Evolutionary conservation across 2,329 filamentous ascomycete species (phyloP), one percentile per base, ranked within the genome.

Genomic region (Cercospora canescens): DNA sequence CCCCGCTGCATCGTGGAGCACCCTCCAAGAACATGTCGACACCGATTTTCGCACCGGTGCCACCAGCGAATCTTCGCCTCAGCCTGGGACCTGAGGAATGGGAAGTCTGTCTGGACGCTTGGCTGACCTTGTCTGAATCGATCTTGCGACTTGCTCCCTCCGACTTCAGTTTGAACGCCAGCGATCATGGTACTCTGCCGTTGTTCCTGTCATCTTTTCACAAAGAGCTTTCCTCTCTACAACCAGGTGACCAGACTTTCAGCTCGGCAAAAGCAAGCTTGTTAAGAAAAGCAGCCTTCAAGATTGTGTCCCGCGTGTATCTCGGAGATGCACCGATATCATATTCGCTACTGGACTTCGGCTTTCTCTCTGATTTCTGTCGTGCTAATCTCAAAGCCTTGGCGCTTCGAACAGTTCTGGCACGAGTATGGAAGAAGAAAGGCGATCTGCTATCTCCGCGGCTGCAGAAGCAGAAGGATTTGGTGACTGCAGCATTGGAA

Each of bases 31-130:
- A 26, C 39, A 82, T 83, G 78, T 75, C 80, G 62, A 80, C 94
- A 57, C 93, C 93, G 48, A 85, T 89, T 35, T 85, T 97, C 78
- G 93, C 91, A 64, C 87, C 91, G 21, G 93, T 95, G 73, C 94
- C 94, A 18, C 85, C 89, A 67, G 81, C 86, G 35, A 81, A 83
- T 63, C 88, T 93, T 81, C 88, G 88, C 74, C 85, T 86, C 70
- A 85, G 86, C 71, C 85, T 97, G 66, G 82, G 85, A 41, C 80
- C 88, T 3, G 80, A 84, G 59, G 92, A 97, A 79, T 97, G 93
- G 93, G 84, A 90, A 70, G 83, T 86, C 34, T 93, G 91, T 76
- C 81, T 96, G 55, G 86, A 91, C 69, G 89, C 92, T 37, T 97
- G 93, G 93, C 81, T 88, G 18, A 81, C 87, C 11, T 83, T 97